These are phyloP conservation scores for Taphrina communis DNA, from an alignment of 1,139 yeast genomes.

Conservation along the genomic window DNA sequence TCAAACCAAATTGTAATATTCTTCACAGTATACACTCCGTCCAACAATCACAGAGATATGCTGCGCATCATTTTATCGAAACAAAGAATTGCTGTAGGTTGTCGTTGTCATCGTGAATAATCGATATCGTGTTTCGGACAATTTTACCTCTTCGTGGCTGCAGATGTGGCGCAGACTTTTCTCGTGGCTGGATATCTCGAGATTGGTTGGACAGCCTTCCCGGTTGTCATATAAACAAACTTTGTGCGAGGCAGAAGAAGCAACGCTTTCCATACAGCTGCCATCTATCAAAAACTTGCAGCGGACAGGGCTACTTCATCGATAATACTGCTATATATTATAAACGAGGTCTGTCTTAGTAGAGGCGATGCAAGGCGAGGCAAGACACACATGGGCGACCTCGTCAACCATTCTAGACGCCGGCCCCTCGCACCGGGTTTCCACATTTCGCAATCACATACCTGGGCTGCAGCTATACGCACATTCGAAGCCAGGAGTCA, in stretches of 20 bases:
- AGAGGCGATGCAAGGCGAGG: too few species aligned
- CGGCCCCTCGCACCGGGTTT: conserved; percentile 19
- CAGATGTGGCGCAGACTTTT: neutral
- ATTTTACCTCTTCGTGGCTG: neutral
- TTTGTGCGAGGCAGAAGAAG: neutral
- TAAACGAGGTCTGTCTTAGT: too few species aligned
- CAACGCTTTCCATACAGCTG: too few species aligned
- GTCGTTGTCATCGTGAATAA: neutral
- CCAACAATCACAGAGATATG: too few species aligned
- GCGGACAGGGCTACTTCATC: too few species aligned
- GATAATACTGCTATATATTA: too few species aligned
- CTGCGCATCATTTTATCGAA: too few species aligned
- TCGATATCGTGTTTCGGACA: conserved; percentile 6
- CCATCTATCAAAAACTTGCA: too few species aligned
- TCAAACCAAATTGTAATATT: too few species aligned
- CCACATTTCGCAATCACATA: conserved; percentile 3
- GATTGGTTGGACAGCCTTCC: neutral
- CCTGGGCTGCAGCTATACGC: neutral
- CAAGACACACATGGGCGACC: too few species aligned
- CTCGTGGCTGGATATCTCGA: neutral
- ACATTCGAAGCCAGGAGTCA: conserved; percentile 13
- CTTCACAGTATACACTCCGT: too few species aligned
- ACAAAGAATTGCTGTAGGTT: too few species aligned
- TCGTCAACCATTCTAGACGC: neutral
- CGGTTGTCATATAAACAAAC: neutral